These are phyloP conservation scores for Solanum tacnaense DNA, from an alignment of 257 asterid genomes.

Conservation along the genomic window DNA sequence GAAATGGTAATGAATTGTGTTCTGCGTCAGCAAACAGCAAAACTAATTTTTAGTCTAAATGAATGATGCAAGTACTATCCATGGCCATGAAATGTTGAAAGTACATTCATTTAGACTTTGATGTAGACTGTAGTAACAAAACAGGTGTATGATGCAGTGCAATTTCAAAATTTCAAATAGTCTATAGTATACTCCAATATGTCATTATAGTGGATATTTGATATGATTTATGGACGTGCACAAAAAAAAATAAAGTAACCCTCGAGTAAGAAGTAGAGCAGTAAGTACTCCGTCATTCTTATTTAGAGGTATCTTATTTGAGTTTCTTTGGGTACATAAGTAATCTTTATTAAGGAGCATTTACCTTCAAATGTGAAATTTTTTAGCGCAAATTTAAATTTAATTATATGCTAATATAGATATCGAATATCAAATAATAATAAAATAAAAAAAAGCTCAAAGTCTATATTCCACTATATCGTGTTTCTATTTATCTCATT, in stretches of 20 bases:
- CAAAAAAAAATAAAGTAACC: neutral
- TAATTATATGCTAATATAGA: too few species aligned
- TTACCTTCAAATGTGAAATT: neutral
- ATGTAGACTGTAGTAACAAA: neutral
- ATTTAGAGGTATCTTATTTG: too few species aligned
- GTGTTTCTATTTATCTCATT: neutral
- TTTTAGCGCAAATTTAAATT: too few species aligned
- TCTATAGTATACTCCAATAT: neutral
- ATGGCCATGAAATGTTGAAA: neutral
- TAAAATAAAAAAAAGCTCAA: fast-evolving
- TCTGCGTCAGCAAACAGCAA: neutral
- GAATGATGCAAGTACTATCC: neutral
- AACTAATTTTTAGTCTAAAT: neutral
- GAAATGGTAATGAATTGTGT: neutral
- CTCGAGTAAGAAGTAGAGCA: neutral
- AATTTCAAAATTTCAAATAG: neutral
- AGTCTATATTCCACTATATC: neutral
- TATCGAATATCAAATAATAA: too few species aligned
- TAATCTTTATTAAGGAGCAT: too few species aligned
- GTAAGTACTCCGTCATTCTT: too few species aligned
- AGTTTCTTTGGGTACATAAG: neutral
- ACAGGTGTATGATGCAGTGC: neutral
- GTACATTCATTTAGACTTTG: neutral
- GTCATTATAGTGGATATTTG: neutral
- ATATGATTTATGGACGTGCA: neutral